Evolutionary conservation across 768 basidiomycete genomes (phyloP), one percentile per base, ranked within the genome.

Genomic region (Crucibulum laeve): DNA sequence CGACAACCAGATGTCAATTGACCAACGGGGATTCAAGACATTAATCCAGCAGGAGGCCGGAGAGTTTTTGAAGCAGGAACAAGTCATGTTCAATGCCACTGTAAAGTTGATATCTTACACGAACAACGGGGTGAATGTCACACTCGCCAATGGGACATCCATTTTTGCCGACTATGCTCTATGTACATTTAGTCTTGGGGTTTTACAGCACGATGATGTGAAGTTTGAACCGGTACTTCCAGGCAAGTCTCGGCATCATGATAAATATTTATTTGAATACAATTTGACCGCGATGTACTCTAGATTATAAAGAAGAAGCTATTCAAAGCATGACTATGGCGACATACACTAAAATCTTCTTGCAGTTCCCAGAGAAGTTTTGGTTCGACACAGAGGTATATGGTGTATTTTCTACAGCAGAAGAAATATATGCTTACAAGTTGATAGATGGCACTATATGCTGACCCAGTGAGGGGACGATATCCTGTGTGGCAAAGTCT

Each of bases 401-500:
- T 32, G 21, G n/a, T 11, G 22, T 11, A 14, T 5, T 14, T 38
- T 15, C 18, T 25, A 5, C 28, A 38, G 13, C 33, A 35, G 14
- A 5, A 13, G 19, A 6, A 5, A 30, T 18, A 19, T 24, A 38
- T 4, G 36, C 34, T 4, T n/a, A 23, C 43, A 33, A 38, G 30
- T 13, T 37, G n/a, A 14, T 28, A 78, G 76, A 72, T 77, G 62
- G 80, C 68, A 5, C 53, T 82, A 4, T 82, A 79, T 49, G 80
- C 82, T 3, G 77, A 78, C 44, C 56, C 60, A 14, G 67, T 78
- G 44, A 71, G 82, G 17, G 83, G 83, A 4, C 66, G 71, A 24
- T 85, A 83, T 58, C 79, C 80, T 0, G 73, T 84, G 4, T 84
- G 82, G 83, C 82, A 84, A 52, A 77, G 70, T 51, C 55, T 84